Evolutionary conservation across 73 alveolate species (phyloP).

Genomic region (Symbiodinium natans): DNA sequence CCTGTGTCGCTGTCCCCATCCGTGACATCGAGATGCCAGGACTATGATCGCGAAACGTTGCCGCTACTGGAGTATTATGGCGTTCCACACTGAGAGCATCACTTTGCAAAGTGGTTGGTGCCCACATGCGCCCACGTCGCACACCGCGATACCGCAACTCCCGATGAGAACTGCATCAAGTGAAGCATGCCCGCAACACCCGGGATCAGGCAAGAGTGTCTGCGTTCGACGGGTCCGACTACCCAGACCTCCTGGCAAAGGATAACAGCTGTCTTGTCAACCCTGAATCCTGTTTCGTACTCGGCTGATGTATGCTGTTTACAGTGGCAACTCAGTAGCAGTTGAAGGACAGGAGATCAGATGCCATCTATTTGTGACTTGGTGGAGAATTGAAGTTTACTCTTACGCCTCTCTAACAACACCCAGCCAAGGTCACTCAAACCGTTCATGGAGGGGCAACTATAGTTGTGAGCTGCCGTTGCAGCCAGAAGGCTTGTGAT

Average conservation of each 20-base stretch:
- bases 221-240: not conserved
- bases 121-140: no score
- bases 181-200: no score
- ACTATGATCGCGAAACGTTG: not conserved
- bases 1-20: no score
- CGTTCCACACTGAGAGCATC: not conserved
- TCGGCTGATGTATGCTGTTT: not conserved
- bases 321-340: not conserved
- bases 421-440: slow-evolving; percentile 17
- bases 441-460: slow-evolving; percentile 8
- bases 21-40: not conserved
- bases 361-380: slow-evolving; percentile 23
- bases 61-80: not conserved
- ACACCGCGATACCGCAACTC: no score
- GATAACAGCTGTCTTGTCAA: not conserved
- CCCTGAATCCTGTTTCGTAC: not conserved
- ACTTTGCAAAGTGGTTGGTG: no score
- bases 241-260: slow-evolving; percentile 35
- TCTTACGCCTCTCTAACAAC: not conserved
- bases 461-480: not conserved
- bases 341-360: slow-evolving; percentile 29
- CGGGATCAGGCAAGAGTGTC: not conserved
- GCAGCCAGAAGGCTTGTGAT: not conserved
- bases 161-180: no score
- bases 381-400: not conserved